These are phyloP conservation scores for Pyrus communis DNA, from an alignment of 306 rosid genomes.

Conservation along the genomic window DNA sequence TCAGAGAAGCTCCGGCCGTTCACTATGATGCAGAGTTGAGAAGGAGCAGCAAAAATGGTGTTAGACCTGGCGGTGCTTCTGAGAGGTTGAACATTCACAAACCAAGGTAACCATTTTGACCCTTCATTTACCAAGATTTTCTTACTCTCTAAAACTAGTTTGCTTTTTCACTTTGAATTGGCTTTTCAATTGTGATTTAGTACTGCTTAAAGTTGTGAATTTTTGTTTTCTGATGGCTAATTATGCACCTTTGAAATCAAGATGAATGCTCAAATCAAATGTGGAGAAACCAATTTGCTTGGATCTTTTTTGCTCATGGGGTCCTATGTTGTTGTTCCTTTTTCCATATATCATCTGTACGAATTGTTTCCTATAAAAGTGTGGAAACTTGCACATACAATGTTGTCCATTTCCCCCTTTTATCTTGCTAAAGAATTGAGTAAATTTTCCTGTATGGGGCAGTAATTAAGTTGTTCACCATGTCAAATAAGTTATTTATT, in stretches of 20 bases:
- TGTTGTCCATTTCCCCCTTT: background rate
- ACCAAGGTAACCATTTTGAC: slow-evolving; percentile 42
- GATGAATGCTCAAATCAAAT: background rate
- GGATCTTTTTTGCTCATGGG: background rate
- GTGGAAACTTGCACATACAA: background rate
- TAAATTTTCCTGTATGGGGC: background rate
- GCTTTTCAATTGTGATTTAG: background rate
- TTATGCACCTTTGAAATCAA: background rate
- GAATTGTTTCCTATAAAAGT: background rate
- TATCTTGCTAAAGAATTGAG: background rate
- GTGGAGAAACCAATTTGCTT: background rate
- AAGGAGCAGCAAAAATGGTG: slow-evolving; percentile 22
- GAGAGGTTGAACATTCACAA: slow-evolving; percentile 53
- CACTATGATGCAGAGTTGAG: slow-evolving; percentile 49
- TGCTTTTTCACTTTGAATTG: background rate
- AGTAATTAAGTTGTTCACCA: background rate
- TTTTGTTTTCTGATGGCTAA: background rate
- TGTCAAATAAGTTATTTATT: background rate
- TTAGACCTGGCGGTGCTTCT: slow-evolving; percentile 32
- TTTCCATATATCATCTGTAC: background rate
- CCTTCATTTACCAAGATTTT: background rate
- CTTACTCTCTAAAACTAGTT: background rate
- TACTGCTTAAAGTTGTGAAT: background rate
- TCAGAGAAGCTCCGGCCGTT: slow-evolving; percentile 57
- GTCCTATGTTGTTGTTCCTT: background rate